A percentile compares a stretch with the other conserved stretches of the same genome.
Conservation (phyloP, 257 asterid species). For the Thymus quinquecostatus region DNA sequence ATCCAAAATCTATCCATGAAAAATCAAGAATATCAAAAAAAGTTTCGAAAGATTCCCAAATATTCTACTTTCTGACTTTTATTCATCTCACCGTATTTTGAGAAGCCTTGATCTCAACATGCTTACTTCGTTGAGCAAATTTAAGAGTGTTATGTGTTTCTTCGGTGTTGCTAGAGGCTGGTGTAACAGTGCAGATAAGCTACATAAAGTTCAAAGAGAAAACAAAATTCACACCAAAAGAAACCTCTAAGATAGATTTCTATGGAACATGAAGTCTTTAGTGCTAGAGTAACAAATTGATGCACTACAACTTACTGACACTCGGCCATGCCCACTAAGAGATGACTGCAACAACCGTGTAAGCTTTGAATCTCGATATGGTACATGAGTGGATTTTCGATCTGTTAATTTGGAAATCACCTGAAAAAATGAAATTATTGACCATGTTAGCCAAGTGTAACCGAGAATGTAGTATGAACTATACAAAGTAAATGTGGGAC, state of each 20-base stretch:
- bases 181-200: conserved; percentile 88
- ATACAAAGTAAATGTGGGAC: conserved; percentile 20
- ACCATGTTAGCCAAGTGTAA: conserved; percentile 18
- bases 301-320: conserved; percentile 63
- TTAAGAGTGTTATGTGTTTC: conserved; percentile 85
- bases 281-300: conserved; percentile 20
- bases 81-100: conserved; percentile 60
- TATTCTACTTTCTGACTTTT: neutral
- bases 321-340: conserved; percentile 83
- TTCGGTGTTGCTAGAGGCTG: conserved; percentile 79
- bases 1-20: conserved; percentile 64
- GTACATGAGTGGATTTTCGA: conserved; percentile 82
- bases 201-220: conserved; percentile 41
- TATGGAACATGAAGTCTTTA: conserved; percentile 23
- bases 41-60: conserved; percentile 13
- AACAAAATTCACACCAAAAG: conserved; percentile 30
- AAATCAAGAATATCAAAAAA: conserved; percentile 22
- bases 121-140: conserved; percentile 84
- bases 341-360: conserved; percentile 85
- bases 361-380: conserved; percentile 84
- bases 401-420: conserved; percentile 82
- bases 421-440: conserved; percentile 42
- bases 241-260: conserved; percentile 16
- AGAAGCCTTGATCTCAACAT: conserved; percentile 68
- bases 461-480: conserved; percentile 20